Base-by-base conservation (phyloP, 208 protist species). In the Leishmania martiniquensis region DNA sequence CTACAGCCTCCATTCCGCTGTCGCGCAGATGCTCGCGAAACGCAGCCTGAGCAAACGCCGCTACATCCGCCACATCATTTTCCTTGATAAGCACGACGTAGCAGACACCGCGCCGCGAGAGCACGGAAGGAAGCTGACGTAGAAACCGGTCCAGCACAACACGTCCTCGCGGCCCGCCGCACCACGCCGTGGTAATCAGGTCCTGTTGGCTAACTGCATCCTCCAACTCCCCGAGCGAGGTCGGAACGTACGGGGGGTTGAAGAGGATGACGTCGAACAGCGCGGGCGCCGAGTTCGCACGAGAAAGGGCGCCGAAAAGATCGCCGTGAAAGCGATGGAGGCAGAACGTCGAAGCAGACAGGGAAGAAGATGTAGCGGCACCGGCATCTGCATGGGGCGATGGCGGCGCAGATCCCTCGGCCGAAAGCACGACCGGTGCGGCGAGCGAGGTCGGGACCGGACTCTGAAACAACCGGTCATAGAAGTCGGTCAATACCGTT, bases 181-280 rank as follows among this genome's bases (percentile, higher is more conserved):
- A 96, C 93, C 94, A 97, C 51, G 94, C 94, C 2, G 94, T 91
- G 2, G 85, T 91, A 47, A 97, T 94, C 20, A 88, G 65, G 77
- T 95, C 90, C 45, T 82, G 76, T 65, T 86, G 55, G 10, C 76
- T 65, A 6, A 91, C 75, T 4, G 94, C 93, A 4, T 82, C 55
- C 57, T 92, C 39, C 34, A 97, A 78, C 85, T 97, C 92, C 75
- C 88, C 88, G 77, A 90, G 82, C 15, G 86, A 92, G 2, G 94
- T 97, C 29, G 94, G 94, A 45, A 97, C 94, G 78, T 97, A 97
- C 12, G 94, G 94, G 17, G 94, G 94, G 70, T 97, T 97, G 77
- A 96, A 96, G 29, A 97, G 81, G 10, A 97, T 77, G 1, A 96
- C 80, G 72, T 97, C 94, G 75, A 95, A 94, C 15, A 70, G 44